These are phyloP conservation scores for Sarocladium strictum DNA, from an alignment of 2,329 filamentous ascomycete genomes.

Conservation along the genomic window DNA sequence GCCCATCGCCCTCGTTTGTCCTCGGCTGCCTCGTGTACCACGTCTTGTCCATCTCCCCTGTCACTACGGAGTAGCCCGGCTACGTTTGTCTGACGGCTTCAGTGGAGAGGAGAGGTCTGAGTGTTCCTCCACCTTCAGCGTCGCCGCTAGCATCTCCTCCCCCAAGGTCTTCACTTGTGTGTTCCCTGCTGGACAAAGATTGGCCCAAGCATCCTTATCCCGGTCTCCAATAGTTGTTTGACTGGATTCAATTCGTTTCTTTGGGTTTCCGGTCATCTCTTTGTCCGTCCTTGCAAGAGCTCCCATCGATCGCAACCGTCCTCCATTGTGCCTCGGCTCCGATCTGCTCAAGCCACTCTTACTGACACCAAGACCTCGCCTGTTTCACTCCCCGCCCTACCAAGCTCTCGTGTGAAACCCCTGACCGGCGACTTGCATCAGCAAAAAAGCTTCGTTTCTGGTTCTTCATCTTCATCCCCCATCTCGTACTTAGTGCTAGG, in stretches of 20 bases:
- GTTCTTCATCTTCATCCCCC: too few relatives aligned
- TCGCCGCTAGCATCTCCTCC: background rate
- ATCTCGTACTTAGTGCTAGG: too few relatives aligned
- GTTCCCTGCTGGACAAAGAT: too few relatives aligned
- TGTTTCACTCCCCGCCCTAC: slow-evolving; percentile 7
- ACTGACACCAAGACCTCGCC: background rate
- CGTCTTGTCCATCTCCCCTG: background rate
- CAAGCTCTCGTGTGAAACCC: background rate
- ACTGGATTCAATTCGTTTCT: background rate
- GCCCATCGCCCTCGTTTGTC: background rate
- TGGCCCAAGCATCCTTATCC: too few relatives aligned
- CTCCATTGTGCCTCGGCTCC: background rate
- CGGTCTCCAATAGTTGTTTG: too few relatives aligned
- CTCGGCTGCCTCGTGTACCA: background rate
- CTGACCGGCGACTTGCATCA: slow-evolving; percentile 6
- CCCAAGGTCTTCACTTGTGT: too few relatives aligned
- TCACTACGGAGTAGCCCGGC: background rate
- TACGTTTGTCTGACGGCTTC: background rate
- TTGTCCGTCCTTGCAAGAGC: background rate
- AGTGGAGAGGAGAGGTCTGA: background rate
- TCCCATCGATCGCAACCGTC: background rate
- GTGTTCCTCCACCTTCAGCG: background rate
- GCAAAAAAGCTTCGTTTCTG: too few relatives aligned
- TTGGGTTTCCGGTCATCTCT: background rate
- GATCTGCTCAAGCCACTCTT: background rate